phyloP scores from a whole-genome alignment of 1,139 yeast genomes.

The Suzukiozyma palmioleophila region DNA sequence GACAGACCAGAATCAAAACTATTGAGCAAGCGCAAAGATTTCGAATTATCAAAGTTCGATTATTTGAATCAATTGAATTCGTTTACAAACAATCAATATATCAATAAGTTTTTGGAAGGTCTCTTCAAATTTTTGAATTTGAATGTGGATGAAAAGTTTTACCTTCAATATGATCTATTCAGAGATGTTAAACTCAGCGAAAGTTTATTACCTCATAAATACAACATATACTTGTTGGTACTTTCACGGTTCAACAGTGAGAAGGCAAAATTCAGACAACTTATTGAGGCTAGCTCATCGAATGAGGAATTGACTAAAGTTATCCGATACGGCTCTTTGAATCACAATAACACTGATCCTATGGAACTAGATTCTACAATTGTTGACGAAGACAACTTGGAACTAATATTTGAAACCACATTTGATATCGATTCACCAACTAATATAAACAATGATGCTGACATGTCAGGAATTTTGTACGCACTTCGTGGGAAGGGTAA shows the following conservation, averaged over 20 bases:
- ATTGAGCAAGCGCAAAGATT: constrained; percentile 51
- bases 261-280: constrained; percentile 38
- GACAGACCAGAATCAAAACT: constrained; percentile 61
- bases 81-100: constrained; percentile 48
- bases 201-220: constrained; percentile 22
- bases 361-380: constrained; percentile 14
- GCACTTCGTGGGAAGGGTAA: constrained; percentile 72
- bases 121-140: constrained; percentile 34
- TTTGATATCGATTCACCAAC: constrained; percentile 8
- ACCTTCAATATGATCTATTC: constrained; percentile 18
- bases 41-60: constrained; percentile 69
- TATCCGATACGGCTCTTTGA: constrained; percentile 27
- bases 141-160: constrained; percentile 11
- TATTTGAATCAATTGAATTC: constrained; percentile 64
- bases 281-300: constrained; percentile 38
- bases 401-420: constrained; percentile 21
- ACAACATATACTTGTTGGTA: constrained; percentile 30
- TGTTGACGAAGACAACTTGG: constrained; percentile 29
- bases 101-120: constrained; percentile 37
- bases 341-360: constrained; percentile 9
- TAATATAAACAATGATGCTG: constrained; percentile 19
- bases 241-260: constrained; percentile 40
- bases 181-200: constrained; percentile 21
- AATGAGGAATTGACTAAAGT: constrained; percentile 39
- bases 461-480: constrained; percentile 56